Evolutionary conservation across 768 basidiomycete species (phyloP).

Genomic region (Nidula microcarpa): DNA sequence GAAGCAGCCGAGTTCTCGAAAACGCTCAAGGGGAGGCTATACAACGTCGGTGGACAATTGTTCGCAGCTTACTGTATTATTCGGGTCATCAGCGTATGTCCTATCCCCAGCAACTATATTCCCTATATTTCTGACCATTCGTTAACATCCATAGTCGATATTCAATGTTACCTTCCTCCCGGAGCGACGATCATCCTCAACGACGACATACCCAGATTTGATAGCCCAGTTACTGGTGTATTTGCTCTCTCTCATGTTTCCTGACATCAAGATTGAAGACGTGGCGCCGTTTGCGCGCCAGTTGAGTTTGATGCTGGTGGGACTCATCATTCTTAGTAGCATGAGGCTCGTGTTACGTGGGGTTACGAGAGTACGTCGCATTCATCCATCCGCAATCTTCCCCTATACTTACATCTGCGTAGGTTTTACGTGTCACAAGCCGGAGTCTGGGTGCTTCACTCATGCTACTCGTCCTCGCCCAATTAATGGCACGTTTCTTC

Average conservation of each 20-base stretch:
- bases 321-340: conserved; percentile 71
- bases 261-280: conserved; percentile 23
- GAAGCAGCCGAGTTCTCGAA: conserved; percentile 44
- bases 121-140: neutral
- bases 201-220: conserved; percentile 37
- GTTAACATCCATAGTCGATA: conserved; percentile 35
- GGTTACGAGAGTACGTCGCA: conserved; percentile 47
- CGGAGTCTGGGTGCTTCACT: conserved; percentile 70
- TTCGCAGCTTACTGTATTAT: conserved; percentile 70
- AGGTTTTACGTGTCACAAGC: conserved; percentile 65
- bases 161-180: conserved; percentile 46
- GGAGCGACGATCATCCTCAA: conserved; percentile 21
- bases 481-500: conserved; percentile 65
- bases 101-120: neutral
- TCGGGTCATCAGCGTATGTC: conserved; percentile 58
- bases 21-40: conserved; percentile 53
- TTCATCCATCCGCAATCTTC: conserved; percentile 9
- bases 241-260: conserved; percentile 20
- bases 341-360: conserved; percentile 67
- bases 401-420: neutral
- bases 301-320: conserved; percentile 66
- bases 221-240: conserved; percentile 32
- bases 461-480: conserved; percentile 74
- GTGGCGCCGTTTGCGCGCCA: conserved; percentile 42
- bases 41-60: conserved; percentile 40